These are phyloP conservation scores for Mycena vitilis DNA, from an alignment of 768 basidiomycete species.

Conservation along the genomic window DNA sequence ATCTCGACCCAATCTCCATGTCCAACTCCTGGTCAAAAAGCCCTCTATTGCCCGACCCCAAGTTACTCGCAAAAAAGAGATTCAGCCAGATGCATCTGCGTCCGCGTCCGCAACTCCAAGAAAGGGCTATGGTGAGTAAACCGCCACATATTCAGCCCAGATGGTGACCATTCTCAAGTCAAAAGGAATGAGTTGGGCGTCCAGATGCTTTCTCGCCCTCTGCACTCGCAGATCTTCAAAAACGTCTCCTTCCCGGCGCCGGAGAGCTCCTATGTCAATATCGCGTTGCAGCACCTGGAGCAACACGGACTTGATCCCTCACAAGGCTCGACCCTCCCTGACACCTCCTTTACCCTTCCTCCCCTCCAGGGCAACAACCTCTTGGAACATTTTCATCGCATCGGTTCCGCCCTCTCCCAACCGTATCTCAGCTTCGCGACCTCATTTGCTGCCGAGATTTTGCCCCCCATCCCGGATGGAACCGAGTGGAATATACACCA, in stretches of 20 bases:
- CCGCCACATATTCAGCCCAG: background rate
- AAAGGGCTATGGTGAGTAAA: slow-evolving; percentile 25
- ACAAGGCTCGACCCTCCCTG: slow-evolving; percentile 83
- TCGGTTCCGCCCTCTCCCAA: slow-evolving; percentile 76
- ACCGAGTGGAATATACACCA: slow-evolving; percentile 48
- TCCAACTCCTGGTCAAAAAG: slow-evolving; percentile 13
- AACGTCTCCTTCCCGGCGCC: slow-evolving; percentile 74
- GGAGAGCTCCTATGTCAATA: slow-evolving; percentile 69
- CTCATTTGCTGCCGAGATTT: slow-evolving; percentile 58
- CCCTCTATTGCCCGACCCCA: background rate
- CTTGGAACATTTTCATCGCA: slow-evolving; percentile 88
- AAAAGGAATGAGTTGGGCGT: slow-evolving; percentile 93
- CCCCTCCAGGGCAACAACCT: slow-evolving; percentile 83
- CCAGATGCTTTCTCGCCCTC: slow-evolving; percentile 84
- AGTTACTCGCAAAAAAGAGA: background rate
- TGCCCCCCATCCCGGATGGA: slow-evolving; percentile 70
- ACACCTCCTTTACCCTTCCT: slow-evolving; percentile 85
- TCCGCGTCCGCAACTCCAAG: background rate
- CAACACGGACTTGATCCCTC: slow-evolving; percentile 84
- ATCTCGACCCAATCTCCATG: slow-evolving; percentile 1
- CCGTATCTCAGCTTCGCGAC: slow-evolving; percentile 84
- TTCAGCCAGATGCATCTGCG: slow-evolving; percentile 19
- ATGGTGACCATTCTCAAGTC: slow-evolving; percentile 47
- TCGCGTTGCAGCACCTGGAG: slow-evolving; percentile 84
- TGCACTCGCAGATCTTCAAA: slow-evolving; percentile 88